Conservation (phyloP, 2,329 filamentous ascomycete species). For the Fusarium ambrosium region DNA sequence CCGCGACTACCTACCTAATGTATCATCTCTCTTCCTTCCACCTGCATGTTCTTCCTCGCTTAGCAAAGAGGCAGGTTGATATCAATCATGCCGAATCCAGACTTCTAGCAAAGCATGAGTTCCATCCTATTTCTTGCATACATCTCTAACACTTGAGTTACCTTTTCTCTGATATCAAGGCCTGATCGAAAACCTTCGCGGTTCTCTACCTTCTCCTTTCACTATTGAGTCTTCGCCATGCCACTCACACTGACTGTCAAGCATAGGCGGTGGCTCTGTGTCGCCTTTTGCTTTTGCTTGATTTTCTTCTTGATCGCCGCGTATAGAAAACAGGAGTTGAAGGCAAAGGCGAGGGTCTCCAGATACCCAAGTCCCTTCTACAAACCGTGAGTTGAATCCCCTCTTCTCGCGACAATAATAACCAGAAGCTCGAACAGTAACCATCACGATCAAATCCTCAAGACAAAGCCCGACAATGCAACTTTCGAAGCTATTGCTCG, state of each 20-base stretch:
- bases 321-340: background rate
- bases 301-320: background rate
- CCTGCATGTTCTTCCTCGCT: background rate
- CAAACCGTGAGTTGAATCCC: background rate
- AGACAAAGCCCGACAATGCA: background rate
- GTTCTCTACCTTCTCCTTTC: background rate
- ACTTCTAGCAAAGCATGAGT: background rate
- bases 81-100: background rate
- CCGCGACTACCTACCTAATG: slow-evolving; percentile 6
- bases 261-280: background rate
- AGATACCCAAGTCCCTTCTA: background rate
- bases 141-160: background rate
- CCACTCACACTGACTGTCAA: background rate
- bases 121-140: background rate
- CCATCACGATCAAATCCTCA: background rate
- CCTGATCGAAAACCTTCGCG: background rate
- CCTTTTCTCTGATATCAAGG: background rate
- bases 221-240: background rate
- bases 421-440: background rate
- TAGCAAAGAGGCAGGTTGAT: background rate
- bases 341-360: background rate
- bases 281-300: background rate
- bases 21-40: background rate
- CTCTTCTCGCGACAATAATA: background rate
- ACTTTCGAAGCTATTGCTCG: slow-evolving; percentile 47